Base-by-base conservation (phyloP, 2,329 filamentous ascomycete species). In the Blastomyces silverae region DNA sequence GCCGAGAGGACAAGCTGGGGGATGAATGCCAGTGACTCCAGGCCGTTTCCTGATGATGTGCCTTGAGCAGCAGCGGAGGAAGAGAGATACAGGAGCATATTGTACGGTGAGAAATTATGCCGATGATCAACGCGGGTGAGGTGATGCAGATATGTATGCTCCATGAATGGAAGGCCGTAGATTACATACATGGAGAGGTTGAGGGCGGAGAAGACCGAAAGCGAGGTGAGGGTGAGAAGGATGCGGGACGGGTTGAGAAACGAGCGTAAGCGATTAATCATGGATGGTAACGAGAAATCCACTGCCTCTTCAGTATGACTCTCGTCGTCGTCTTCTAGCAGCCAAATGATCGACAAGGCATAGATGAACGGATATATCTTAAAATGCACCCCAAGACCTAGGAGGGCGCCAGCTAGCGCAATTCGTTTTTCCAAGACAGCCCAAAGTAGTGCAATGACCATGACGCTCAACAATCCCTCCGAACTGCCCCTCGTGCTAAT, bases 361-460 rank as follows among this genome's bases (percentile, higher is more conserved):
- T 99, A 99, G 66, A 99, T 91, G 76, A 97, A 96, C 0, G 94
- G 94, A 72, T 99, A 99, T 67, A 99, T 97, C 82, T 99, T 99
- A 79, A 99, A 95, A 78, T 99, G 94, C 34, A 97, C 92, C 0
- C 86, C 86, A 37, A 96, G 78, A 0, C 94, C 94, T 2, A 99
- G 81, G 39, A 97, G 76, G 2, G 87, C 68, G 0, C 90, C 93
- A 0, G 92, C 89, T 10, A 95, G 74, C 0, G 77, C 72, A 22
- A 89, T 79, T n/a, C 81, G 80, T 61, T 82, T 82, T 62, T 84
- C 80, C 68, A 92, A 79, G 0, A 90, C 88, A 0, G 92, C 90
- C 90, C 91, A 97, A 13, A 99, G 78, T 46, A 97, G 76, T 0
- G 86, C 89, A 67, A 91, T 86, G 6, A 96, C 91, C 74, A 97